Conservation (phyloP, 179 eudicot genomes). For the Amaranthus tricolor region DNA sequence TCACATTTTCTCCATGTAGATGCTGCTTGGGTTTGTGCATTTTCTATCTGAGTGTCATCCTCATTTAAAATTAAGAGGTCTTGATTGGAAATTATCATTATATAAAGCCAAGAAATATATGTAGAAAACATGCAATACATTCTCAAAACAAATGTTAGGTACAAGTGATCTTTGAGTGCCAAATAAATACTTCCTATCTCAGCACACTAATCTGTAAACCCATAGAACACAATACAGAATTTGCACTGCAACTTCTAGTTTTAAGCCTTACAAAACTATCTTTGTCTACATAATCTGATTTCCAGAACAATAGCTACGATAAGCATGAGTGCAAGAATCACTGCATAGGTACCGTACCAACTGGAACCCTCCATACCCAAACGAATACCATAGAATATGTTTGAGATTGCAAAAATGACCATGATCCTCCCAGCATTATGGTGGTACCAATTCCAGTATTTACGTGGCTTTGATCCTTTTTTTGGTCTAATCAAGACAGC, state of each 20-base stretch:
- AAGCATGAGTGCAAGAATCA: constrained; percentile 39
- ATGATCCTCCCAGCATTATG: constrained; percentile 56
- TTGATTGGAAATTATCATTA: background rate
- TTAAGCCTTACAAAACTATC: constrained; percentile 11
- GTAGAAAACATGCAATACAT: constrained; percentile 3
- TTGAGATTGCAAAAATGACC: constrained; percentile 50
- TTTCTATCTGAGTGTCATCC: background rate
- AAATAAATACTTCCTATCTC: constrained; percentile 5
- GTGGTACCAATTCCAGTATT: constrained; percentile 95
- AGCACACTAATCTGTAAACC: background rate
- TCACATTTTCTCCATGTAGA: background rate
- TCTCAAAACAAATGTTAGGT: background rate
- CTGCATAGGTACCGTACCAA: constrained; percentile 69
- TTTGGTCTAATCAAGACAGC: constrained; percentile 72
- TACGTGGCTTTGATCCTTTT: constrained; percentile 61
- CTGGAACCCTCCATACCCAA: constrained; percentile 56
- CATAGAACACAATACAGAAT: constrained; percentile 3
- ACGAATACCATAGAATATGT: constrained; percentile 75
- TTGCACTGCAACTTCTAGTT: constrained; percentile 9
- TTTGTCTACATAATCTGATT: constrained; percentile 42
- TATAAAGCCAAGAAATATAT: background rate
- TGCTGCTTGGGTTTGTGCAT: background rate
- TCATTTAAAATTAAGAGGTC: background rate
- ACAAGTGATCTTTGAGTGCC: constrained; percentile 1
- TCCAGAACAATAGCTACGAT: constrained; percentile 40